These are phyloP conservation scores for Globisporangium radiosum DNA, from an alignment of 352 stramenopile genomes.

Conservation along the genomic window DNA sequence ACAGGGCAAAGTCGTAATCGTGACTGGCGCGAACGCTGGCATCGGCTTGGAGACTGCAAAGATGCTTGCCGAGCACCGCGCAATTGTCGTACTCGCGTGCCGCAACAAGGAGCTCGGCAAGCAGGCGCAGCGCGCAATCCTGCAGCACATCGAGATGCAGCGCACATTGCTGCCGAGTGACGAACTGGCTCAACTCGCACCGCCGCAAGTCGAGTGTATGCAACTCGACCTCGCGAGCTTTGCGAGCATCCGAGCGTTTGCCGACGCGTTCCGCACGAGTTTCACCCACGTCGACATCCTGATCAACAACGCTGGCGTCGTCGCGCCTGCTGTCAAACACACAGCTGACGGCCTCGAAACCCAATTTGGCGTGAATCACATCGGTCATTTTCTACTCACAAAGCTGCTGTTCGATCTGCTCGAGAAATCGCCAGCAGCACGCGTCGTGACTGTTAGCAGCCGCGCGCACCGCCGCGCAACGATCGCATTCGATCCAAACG, in stretches of 20 bases:
- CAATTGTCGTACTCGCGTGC: constrained; percentile 73
- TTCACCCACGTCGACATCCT: constrained; percentile 23
- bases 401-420: constrained; percentile 31
- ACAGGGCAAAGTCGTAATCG: constrained; percentile 56
- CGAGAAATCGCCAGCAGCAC: constrained; percentile 14
- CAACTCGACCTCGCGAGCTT: constrained; percentile 18
- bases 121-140: constrained; percentile 25
- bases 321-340: constrained; percentile 7
- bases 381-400: constrained; percentile 50
- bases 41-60: constrained; percentile 76
- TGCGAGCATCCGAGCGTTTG: constrained; percentile 17
- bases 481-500: constrained; percentile 8
- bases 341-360: constrained; percentile 23
- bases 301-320: constrained; percentile 29
- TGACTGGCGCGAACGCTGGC: constrained; percentile 80
- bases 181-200: constrained; percentile 5
- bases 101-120: constrained; percentile 34
- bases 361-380: constrained; percentile 47
- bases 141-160: constrained; percentile 1
- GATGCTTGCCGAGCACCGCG: constrained; percentile 44
- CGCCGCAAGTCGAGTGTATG: constrained; percentile 15
- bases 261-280: constrained; percentile 11
- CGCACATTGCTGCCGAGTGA: constrained; percentile 7
- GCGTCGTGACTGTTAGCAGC: constrained; percentile 34
- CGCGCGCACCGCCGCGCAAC: constrained; percentile 20